Base-by-base conservation (phyloP, 768 basidiomycete genomes). In the Leccinellum luteum region DNA sequence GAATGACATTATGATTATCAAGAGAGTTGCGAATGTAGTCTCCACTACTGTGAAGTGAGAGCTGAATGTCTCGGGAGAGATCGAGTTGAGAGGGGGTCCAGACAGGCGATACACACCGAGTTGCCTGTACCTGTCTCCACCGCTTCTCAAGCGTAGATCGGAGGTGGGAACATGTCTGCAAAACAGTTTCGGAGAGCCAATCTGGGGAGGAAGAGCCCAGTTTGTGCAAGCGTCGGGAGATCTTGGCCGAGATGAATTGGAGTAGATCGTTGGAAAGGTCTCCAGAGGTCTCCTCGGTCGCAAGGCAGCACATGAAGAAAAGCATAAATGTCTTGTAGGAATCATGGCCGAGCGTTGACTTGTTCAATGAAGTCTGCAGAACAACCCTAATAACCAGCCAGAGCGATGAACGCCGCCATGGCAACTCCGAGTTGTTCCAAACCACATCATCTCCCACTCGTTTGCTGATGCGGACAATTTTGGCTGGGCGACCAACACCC, bases 371-470 rank as follows among this genome's bases (percentile, higher is more conserved):
- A 0, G 71, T 76, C 62, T 80, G 78, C 23, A 79, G 56, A 0
- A 73, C 71, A 1, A 82, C 76, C 9, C 80, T 77, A 38, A 79
- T 64, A 17, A 79, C 61, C 8, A 81, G 74, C 81, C 81, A 83
- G 12, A 79, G 66, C 0, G 78, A 67, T 10, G 79, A 78, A 38
- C 82, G 70, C 28, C 82, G 66, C 81, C 81, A 83, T 73, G 81
- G 41, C 10, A 70, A 69, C 8, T 56, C 47, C 3, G 75, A 65
- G 12, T 68, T 52, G 19, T 17, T 50, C 49, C 49, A 50, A 19
- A 32, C 49, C 5, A 50, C 49, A 6, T 50, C 30, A 21, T 82
- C 80, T 10, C 69, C 71, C 2, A 81, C 72, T 14, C 78, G 76
- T 62, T 83, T 83, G 27, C 52, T 56, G 47, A 78, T 71, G 23